Conservation (phyloP, 176 grass and related monocot genomes). For the Aegilops umbellulata region DNA sequence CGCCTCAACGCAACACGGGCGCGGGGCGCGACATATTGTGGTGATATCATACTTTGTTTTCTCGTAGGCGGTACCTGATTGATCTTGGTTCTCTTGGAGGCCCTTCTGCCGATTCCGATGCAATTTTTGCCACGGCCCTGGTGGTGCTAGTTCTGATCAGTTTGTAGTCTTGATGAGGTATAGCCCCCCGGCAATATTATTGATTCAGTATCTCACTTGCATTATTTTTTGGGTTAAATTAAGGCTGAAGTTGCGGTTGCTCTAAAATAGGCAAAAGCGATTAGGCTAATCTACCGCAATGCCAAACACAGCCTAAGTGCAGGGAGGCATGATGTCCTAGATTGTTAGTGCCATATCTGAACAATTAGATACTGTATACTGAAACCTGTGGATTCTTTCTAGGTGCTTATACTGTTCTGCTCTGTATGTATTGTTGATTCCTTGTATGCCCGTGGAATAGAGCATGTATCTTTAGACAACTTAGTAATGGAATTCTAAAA, state of each 20-base stretch:
- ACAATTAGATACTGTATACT: not conserved
- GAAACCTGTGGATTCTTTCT: not conserved
- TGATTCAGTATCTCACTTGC: conserved; percentile 8
- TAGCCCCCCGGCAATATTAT: not conserved
- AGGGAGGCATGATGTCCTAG: not conserved
- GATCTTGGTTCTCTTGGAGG: conserved; percentile 11
- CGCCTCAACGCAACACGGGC: conserved; percentile 21
- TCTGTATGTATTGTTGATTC: not conserved
- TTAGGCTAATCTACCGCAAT: too few relatives aligned
- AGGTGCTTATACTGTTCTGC: not conserved
- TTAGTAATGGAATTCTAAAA: not conserved
- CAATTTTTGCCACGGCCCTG: not conserved
- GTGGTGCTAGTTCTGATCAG: not conserved
- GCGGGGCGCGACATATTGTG: conserved; percentile 14
- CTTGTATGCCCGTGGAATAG: conserved; percentile 1
- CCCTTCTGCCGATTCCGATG: not conserved
- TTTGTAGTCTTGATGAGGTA: conserved; percentile 12
- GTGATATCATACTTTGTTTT: not conserved
- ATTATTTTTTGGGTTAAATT: not conserved
- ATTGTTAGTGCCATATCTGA: not conserved
- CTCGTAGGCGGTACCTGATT: not conserved
- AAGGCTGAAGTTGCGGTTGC: too few relatives aligned
- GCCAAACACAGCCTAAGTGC: not conserved
- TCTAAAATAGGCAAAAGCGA: too few relatives aligned
- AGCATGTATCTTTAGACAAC: not conserved